phyloP scores from a whole-genome alignment of 1,139 yeast genomes.

The Kluyveromyces sp. region DNA sequence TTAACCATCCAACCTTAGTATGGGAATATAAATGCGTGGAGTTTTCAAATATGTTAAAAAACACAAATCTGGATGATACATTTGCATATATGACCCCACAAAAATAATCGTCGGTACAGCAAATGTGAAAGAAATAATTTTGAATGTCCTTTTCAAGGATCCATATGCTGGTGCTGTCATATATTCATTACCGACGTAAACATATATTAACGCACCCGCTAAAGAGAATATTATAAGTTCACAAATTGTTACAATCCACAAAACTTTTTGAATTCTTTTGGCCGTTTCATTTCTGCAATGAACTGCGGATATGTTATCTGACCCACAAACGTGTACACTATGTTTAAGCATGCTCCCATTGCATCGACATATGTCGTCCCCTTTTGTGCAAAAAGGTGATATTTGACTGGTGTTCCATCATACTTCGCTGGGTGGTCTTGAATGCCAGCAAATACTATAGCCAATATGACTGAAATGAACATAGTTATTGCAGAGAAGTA shows the following conservation, averaged over 20 bases:
- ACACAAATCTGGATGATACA: constrained; percentile 45
- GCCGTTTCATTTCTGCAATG: constrained; percentile 52
- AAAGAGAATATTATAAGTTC: constrained; percentile 44
- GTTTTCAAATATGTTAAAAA: constrained; percentile 38
- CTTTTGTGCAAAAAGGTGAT: constrained; percentile 41
- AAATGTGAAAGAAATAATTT: constrained; percentile 50
- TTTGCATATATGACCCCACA: constrained; percentile 50
- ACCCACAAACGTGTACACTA: constrained; percentile 56
- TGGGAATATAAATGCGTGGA: constrained; percentile 42
- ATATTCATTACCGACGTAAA: constrained; percentile 48
- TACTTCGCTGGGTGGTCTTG: constrained; percentile 43
- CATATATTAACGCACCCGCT: constrained; percentile 51
- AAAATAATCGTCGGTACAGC: constrained; percentile 53
- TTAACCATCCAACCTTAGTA: constrained; percentile 43
- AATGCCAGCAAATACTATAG: constrained; percentile 48
- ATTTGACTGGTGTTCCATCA: constrained; percentile 36
- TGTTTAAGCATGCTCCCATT: constrained; percentile 51
- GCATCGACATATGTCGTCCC: constrained; percentile 48
- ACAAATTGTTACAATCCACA: constrained; percentile 42
- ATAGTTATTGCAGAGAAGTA: constrained; percentile 48
- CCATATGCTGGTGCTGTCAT: constrained; percentile 57
- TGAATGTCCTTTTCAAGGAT: constrained; percentile 38
- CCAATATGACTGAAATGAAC: constrained; percentile 47
- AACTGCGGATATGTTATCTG: constrained; percentile 57
- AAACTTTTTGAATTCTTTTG: constrained; percentile 50